Conservation (phyloP, 192 early-diverging fungal species). For the Backusella morwellensis region DNA sequence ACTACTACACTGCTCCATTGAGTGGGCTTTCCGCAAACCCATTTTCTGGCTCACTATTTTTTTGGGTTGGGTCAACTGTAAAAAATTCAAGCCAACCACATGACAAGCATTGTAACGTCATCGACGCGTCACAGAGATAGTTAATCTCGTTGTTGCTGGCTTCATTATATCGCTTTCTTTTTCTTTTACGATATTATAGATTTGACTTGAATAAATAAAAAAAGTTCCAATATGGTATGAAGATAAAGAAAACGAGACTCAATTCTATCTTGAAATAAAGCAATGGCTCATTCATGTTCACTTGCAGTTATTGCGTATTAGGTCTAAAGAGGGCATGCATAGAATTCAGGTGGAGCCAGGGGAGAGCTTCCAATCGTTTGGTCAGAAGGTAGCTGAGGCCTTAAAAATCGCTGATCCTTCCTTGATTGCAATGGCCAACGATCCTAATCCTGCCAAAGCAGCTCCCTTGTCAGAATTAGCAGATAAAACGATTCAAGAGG, state of each 20-base stretch:
- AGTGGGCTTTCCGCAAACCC: too few species aligned
- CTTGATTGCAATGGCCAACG: background rate
- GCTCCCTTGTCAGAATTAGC: background rate
- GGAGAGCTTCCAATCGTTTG: slow-evolving; percentile 49
- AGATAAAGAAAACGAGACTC: background rate
- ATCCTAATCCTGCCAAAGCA: background rate
- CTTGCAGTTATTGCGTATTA: slow-evolving; percentile 62
- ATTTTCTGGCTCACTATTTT: background rate
- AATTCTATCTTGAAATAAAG: background rate
- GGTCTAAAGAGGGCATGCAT: slow-evolving; percentile 66
- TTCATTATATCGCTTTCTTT: background rate
- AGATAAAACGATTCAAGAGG: background rate
- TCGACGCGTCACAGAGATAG: background rate
- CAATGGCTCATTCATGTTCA: background rate
- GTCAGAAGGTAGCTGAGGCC: slow-evolving; percentile 49
- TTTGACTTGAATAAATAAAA: background rate
- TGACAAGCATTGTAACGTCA: background rate
- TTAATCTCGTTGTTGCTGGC: background rate
- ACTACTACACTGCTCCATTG: too few species aligned
- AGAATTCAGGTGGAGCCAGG: slow-evolving; percentile 59
- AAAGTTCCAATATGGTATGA: background rate
- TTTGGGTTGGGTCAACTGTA: background rate
- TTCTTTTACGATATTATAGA: background rate
- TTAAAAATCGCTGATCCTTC: background rate
- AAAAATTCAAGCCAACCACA: background rate